Conservation (phyloP, 2,329 filamentous ascomycete species). For the Sordariomycetes sp. region DNA sequence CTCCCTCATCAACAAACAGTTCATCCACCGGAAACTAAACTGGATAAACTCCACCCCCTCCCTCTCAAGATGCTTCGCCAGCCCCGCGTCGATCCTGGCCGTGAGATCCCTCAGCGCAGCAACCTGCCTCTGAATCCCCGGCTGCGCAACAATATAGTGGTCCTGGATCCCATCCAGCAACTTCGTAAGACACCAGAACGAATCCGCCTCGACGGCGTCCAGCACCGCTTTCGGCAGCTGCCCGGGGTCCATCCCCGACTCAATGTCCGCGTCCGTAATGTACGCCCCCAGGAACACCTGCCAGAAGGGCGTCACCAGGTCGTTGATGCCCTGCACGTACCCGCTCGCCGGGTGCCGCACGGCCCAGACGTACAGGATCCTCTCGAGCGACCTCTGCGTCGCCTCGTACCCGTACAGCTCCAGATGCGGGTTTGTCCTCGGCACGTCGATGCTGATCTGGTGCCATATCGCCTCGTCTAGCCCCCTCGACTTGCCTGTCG, state of each 20-base stretch:
- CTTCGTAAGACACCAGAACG: conserved; percentile 97
- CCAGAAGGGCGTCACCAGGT: conserved; percentile 95
- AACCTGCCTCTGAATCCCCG: conserved; percentile 91
- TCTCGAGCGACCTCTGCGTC: conserved; percentile 84
- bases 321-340: conserved; percentile 98
- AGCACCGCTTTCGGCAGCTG: conserved; percentile 82
- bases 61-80: conserved; percentile 79
- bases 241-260: conserved; percentile 91
- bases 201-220: conserved; percentile 93
- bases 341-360: conserved; percentile 94
- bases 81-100: conserved; percentile 67
- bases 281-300: conserved; percentile 93
- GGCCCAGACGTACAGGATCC: conserved; percentile 94
- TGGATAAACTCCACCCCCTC: conserved; percentile 98
- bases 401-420: conserved; percentile 92
- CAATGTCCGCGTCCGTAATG: conserved; percentile 85
- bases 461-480: conserved; percentile 98
- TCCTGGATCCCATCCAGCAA: conserved; percentile 97
- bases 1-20: conserved; percentile 94
- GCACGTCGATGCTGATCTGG: conserved; percentile 97
- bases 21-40: conserved; percentile 99
- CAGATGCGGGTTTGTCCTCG: conserved; percentile 89
- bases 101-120: conserved; percentile 80
- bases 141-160: conserved; percentile 96
- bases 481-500: conserved; percentile 41